Percentiles rank a stretch among this genome's conserved stretches.
Evolutionary conservation across 164 flowering plant species (phyloP).

Genomic region (Sextonia rubra): DNA sequence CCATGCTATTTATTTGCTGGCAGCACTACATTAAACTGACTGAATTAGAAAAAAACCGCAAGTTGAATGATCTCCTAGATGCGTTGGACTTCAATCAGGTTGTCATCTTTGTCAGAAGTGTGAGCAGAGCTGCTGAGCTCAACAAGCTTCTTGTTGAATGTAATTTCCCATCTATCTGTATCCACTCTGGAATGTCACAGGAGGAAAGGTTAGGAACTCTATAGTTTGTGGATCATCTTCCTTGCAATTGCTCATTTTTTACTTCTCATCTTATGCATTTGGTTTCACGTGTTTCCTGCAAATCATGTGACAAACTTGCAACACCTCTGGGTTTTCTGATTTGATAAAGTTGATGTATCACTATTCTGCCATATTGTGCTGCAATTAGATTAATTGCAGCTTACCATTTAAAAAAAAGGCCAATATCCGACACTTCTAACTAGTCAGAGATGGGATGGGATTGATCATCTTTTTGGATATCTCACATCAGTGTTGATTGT

Average conservation of each 20-base stretch:
- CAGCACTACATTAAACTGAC: conserved; percentile 98
- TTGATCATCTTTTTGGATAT: too few species aligned
- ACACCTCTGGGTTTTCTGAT: too few species aligned
- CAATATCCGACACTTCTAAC: too few species aligned
- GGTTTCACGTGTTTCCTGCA: background rate
- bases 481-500: too few species aligned
- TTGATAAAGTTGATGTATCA: too few species aligned
- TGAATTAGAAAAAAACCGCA: conserved; percentile 90
- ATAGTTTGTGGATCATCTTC: background rate
- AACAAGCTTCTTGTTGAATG: conserved; percentile 92
- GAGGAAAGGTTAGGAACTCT: conserved; percentile 67
- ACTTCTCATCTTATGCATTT: background rate
- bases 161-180: conserved; percentile 96
- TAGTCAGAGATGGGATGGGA: too few species aligned
- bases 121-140: conserved; percentile 91
- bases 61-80: conserved; percentile 96
- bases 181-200: conserved; percentile 98
- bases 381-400: too few species aligned
- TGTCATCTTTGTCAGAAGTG: conserved; percentile 95
- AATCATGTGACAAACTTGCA: background rate
- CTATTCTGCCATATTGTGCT: too few species aligned
- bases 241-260: background rate
- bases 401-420: too few species aligned
- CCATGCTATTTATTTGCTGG: background rate
- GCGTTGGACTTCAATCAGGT: conserved; percentile 99